Base-by-base conservation (phyloP, 2,329 filamentous ascomycete species). In the Colletotrichum destructivum region DNA sequence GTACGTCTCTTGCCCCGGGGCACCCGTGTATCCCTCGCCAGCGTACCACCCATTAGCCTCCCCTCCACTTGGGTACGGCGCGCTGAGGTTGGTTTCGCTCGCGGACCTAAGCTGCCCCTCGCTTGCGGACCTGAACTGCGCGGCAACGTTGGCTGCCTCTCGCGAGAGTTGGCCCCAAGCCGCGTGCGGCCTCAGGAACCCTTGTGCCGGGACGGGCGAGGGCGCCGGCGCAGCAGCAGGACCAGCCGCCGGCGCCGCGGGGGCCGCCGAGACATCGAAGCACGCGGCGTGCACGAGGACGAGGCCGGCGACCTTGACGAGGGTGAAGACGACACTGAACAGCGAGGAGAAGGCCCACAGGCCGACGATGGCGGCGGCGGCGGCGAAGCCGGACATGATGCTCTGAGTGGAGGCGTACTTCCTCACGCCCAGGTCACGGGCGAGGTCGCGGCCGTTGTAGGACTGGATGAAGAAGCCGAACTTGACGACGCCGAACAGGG, bases 301-400 rank as follows among this genome's bases (percentile, higher is more conserved):
- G 40, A 72, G 69, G 46, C 51, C 21, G 21, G 59, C 59, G 59
- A 72, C 69, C 59, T 72, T 69, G 59, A 69, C 47, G 18, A 72
- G 46, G 16, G 69, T 72, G 13, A 54, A 40, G 54, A 72, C 31
- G 26, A 72, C 69, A 54, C 69, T 60, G 31, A 72, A 72, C 26
- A 69, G 38, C 9, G 69, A 72, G n/a, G 65, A 72, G 38, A 72
- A 72, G 13, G 65, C 69, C 69, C 69, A 72, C 18, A 72, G 59
- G 5, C 23, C 69, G 23, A 72, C 69, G 40, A 72, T 26, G 66
- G 52, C 69, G 9, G 69, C 38, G 18, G 55, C 31, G 38, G 54
- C 65, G 35, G 69, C 51, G 47, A 72, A 72, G 9, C 59, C 65
- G 11, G 69, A 60, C 66, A 72, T 64, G 54, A 72, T 51, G 52